Percentiles rank a stretch among this genome's conserved stretches.
Conservation (phyloP, 257 asterid genomes). For the Nicotiana knightiana region DNA sequence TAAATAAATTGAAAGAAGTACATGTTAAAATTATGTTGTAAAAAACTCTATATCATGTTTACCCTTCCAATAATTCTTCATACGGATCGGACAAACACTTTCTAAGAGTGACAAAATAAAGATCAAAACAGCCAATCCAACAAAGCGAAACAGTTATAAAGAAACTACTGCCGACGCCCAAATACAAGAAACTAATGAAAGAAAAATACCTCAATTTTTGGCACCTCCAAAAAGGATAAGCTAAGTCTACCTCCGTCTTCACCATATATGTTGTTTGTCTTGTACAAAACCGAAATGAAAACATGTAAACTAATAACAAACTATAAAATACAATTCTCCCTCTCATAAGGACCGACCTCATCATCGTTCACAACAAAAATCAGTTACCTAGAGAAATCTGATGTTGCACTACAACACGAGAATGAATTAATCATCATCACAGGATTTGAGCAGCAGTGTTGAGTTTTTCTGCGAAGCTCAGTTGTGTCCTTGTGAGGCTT, state of each 20-base stretch:
- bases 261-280: conserved; percentile 1
- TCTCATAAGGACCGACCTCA: neutral
- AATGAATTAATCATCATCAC: conserved; percentile 16
- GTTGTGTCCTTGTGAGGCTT: conserved; percentile 96
- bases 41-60: too few relatives aligned
- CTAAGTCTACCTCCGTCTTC: neutral
- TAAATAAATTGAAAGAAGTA: too few relatives aligned
- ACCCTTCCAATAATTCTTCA: too few relatives aligned
- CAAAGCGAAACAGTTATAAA: neutral
- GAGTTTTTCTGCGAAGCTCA: conserved; percentile 78
- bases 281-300: neutral
- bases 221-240: neutral
- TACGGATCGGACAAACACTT: too few relatives aligned
- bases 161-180: neutral
- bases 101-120: neutral
- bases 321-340: neutral
- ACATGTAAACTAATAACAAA: neutral
- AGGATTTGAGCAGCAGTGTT: conserved; percentile 95
- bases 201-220: neutral
- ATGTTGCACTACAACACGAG: neutral
- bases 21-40: too few relatives aligned
- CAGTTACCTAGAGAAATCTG: neutral
- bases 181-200: neutral
- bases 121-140: neutral
- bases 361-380: neutral